Percentiles rank a stretch among this genome's conserved stretches.
Conservation (phyloP, 2,329 filamentous ascomycete genomes). For the Diaporthe velutina region DNA sequence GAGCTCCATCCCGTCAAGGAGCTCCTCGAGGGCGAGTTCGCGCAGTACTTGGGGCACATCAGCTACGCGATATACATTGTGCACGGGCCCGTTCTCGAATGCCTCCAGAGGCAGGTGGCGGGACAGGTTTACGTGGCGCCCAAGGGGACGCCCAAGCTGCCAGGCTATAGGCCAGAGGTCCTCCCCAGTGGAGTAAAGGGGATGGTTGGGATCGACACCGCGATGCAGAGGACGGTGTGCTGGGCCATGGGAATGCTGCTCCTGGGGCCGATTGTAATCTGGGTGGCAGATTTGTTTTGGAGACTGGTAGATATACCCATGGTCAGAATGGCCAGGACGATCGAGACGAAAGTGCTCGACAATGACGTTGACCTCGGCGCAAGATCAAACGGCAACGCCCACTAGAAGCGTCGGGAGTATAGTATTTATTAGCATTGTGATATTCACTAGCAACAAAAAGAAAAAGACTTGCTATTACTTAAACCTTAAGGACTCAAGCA, state of each 20-base stretch:
- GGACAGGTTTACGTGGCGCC: constrained; percentile 45
- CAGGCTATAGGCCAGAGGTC: constrained; percentile 42
- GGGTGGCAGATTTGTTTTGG: constrained; percentile 72
- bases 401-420: neutral
- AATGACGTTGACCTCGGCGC: constrained; percentile 37
- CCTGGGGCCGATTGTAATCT: constrained; percentile 57
- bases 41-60: constrained; percentile 69
- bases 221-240: constrained; percentile 47
- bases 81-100: constrained; percentile 64
- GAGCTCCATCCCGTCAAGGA: constrained; percentile 50
- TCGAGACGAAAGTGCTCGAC: constrained; percentile 44
- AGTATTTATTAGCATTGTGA: neutral
- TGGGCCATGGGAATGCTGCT: constrained; percentile 55
- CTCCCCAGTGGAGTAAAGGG: constrained; percentile 49
- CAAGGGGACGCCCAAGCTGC: constrained; percentile 41
- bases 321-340: constrained; percentile 45
- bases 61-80: constrained; percentile 71
- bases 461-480: neutral
- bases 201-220: constrained; percentile 47
- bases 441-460: neutral
- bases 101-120: constrained; percentile 49
- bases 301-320: constrained; percentile 64
- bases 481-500: neutral
- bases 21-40: constrained; percentile 60
- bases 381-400: constrained; percentile 25